Evolutionary conservation across 1,139 yeast species (phyloP), one percentile per base, ranked within the genome.

Genomic region (Candida glucosophila): DNA sequence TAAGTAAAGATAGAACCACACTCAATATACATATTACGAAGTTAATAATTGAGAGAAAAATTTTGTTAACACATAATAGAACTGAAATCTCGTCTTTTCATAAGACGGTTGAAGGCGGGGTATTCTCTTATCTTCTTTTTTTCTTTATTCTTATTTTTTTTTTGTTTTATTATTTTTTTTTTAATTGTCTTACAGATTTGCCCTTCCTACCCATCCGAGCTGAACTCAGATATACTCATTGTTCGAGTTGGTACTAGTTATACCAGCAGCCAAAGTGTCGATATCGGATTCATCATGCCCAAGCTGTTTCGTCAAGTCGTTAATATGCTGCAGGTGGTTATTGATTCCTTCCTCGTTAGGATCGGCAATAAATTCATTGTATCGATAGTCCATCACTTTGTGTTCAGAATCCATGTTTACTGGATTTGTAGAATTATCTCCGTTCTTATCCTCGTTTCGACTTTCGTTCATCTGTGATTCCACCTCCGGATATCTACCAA

Each of bases 191-290:
- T 16, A n/a, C 8, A 8, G 8, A 8, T 16, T 17, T 16, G 20
- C 9, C 17, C 11, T 11, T 14, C 15, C 11, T 15, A 17, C 8
- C 10, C 12, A 16, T 15, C 13, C 10, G 20, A 28, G 40, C 23
- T 10, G 12, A 15, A 14, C 10, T 24, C 29, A 42, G 24, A 39
- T 41, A 28, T 38, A 44, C 6, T 32, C 34, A 6, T 34, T 37
- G 21, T 37, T 36, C 12, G 32, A 16, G 14, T 39, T 31, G 14
- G 45, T 43, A 32, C 41, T 40, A 20, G 53, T 35, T 14, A 56
- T 55, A 11, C 54, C 61, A 6, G 58, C 54, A 4, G 60, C 38
- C 29, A 56, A 41, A 5, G 52, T 41, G 26, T 52, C 62, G 14
- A 56, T 55, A 29, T 53, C 60, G 3, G 49, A 44, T 17, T 50